Evolutionary conservation across 1,284 basidiomycete species (phyloP).

Genomic region (Heterobasidion occidentale): DNA sequence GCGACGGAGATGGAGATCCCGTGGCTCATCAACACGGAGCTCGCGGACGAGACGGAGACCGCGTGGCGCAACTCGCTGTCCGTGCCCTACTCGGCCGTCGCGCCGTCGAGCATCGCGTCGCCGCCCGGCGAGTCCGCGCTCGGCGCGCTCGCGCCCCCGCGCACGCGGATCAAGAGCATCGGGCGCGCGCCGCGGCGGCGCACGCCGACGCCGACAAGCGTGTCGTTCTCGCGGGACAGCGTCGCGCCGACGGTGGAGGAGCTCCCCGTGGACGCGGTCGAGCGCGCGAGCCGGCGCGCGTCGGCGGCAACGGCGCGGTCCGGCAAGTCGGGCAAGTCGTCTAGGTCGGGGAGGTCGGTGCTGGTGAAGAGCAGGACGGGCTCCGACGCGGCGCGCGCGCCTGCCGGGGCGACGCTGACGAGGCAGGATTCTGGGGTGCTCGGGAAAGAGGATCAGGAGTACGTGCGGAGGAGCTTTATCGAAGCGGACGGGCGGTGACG

Average conservation of each 20-base stretch:
- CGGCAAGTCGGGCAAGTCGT: background rate
- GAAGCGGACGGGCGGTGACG: background rate
- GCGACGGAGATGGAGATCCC: constrained; percentile 3
- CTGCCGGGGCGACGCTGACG: background rate
- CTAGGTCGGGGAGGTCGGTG: background rate
- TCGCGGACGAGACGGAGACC: background rate
- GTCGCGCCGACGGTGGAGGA: constrained; percentile 13
- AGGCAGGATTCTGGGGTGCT: constrained; percentile 5
- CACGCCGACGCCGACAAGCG: constrained; percentile 14
- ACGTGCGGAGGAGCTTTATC: background rate
- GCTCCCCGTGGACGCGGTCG: background rate
- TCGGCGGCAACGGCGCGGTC: background rate
- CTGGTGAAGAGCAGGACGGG: background rate
- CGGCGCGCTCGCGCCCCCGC: background rate
- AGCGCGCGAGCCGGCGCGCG: background rate
- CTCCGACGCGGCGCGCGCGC: background rate
- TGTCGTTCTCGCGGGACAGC: constrained; percentile 15
- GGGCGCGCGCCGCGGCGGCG: constrained; percentile 14
- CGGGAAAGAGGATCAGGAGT: constrained; percentile 3
- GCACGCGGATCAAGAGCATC: constrained; percentile 16
- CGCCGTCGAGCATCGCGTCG: no score
- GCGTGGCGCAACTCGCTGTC: background rate
- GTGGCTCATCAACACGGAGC: constrained; percentile 5
- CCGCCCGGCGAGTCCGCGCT: no score
- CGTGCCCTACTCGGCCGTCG: no score